Evolutionary conservation across 1,284 basidiomycete species (phyloP).

Genomic region (Ceraceosorus guamensis): DNA sequence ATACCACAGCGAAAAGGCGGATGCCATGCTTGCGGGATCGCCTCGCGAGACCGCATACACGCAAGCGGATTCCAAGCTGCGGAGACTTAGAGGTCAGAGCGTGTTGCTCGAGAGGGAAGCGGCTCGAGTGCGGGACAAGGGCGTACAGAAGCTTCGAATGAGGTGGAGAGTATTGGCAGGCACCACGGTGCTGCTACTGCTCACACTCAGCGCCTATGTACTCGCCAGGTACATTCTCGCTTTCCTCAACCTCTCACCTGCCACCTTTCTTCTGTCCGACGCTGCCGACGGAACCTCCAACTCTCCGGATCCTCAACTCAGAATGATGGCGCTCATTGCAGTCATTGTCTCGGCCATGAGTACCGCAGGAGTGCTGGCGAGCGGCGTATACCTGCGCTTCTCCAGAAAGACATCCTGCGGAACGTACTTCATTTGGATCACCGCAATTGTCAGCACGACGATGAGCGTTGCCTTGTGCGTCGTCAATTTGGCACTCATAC

Average conservation of each 20-base stretch:
- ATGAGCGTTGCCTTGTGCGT: slow-evolving; percentile 7
- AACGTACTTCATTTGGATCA: slow-evolving; percentile 7
- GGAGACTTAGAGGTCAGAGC: too few relatives aligned
- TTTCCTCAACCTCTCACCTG: slow-evolving; percentile 13
- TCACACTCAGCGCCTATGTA: not conserved
- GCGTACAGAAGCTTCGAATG: too few relatives aligned
- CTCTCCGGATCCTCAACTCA: slow-evolving; percentile 10
- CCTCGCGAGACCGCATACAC: too few relatives aligned
- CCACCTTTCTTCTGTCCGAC: slow-evolving; percentile 10
- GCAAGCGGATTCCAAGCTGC: too few relatives aligned
- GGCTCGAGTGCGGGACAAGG: too few relatives aligned
- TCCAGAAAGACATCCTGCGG: slow-evolving; percentile 10
- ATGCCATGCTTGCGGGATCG: too few relatives aligned
- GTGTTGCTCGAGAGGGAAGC: too few relatives aligned
- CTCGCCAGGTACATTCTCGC: slow-evolving; percentile 4
- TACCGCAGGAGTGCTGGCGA: not conserved
- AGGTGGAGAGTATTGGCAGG: too few relatives aligned
- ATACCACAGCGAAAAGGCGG: too few relatives aligned
- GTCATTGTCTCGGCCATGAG: not conserved
- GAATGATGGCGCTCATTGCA: slow-evolving; percentile 7
- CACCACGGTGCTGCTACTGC: too few relatives aligned
- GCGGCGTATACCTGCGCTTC: slow-evolving; percentile 9
- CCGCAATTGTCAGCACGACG: slow-evolving; percentile 8
- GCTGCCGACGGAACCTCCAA: slow-evolving; percentile 5
- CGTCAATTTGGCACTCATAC: slow-evolving; percentile 10